A percentile compares a stretch with the other conserved stretches of the same genome.
These are phyloP conservation scores for Diplodia sapinea DNA, from an alignment of 2,329 filamentous ascomycete genomes.

Conservation along the genomic window DNA sequence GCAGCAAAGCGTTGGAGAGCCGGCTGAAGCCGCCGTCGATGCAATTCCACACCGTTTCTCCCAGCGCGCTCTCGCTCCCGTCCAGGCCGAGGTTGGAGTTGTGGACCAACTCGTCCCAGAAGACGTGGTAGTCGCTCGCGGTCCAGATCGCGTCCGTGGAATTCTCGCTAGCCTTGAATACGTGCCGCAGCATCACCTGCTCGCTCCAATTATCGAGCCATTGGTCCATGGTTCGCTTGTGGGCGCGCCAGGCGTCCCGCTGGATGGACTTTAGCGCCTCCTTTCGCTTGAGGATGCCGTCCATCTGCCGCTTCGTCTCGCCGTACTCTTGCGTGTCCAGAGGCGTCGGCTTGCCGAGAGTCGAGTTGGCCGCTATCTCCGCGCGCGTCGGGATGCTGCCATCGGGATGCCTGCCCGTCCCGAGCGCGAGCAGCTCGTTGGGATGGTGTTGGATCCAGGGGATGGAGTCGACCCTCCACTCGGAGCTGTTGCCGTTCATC, in stretches of 20 bases:
- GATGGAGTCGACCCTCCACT: conserved; percentile 19
- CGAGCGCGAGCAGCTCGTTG: conserved; percentile 15
- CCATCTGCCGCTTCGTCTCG: conserved; percentile 9
- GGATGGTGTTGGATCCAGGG: conserved; percentile 23
- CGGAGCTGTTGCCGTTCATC: conserved; percentile 11
- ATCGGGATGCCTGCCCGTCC: conserved; percentile 12
- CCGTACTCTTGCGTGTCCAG: background rate
- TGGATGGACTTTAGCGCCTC: conserved; percentile 6
- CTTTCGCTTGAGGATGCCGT: conserved; percentile 10
- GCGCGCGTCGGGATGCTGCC: conserved; percentile 18
- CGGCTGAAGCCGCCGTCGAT: conserved; percentile 24
- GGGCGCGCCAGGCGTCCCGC: conserved; percentile 2
- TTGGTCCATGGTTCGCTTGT: conserved; percentile 15
- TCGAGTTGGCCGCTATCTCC: conserved; percentile 4
- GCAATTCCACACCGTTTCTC: conserved; percentile 8
- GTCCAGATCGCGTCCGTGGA: conserved; percentile 23
- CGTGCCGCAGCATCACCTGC: conserved; percentile 14
- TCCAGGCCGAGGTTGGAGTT: conserved; percentile 23
- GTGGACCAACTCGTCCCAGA: conserved; percentile 24
- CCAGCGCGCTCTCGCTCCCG: background rate
- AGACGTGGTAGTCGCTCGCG: conserved; percentile 21
- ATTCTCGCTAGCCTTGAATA: conserved; percentile 17
- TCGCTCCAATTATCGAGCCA: conserved; percentile 21
- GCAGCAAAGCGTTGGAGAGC: conserved; percentile 12
- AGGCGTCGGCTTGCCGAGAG: conserved; percentile 2